phyloP scores from a whole-genome alignment of 2,329 filamentous ascomycete species.

The Nannizziopsis arthrosporioides region DNA sequence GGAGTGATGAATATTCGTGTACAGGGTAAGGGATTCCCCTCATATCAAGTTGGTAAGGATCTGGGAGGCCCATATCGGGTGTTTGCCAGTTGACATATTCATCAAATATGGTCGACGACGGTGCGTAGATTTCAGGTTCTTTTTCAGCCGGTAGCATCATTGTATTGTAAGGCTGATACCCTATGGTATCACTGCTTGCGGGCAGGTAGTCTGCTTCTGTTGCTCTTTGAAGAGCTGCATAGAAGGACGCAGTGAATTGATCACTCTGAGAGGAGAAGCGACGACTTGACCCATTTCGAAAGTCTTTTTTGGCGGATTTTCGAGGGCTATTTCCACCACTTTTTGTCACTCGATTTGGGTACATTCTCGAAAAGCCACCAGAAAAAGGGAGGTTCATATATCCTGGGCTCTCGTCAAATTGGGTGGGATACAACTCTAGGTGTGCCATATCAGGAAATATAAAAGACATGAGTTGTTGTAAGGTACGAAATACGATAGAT shows the following conservation, averaged over 20 bases:
- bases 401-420: not conserved
- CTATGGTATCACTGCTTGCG: not conserved
- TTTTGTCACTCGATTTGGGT: conserved; percentile 50
- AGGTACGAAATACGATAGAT: not conserved
- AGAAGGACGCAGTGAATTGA: conserved; percentile 2
- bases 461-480: not conserved
- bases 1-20: not conserved
- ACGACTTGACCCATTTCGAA: not conserved
- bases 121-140: not conserved
- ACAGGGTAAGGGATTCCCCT: not conserved
- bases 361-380: not conserved
- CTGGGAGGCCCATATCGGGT: not conserved
- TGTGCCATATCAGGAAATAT: not conserved
- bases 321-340: conserved; percentile 60
- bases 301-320: conserved; percentile 33
- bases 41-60: not conserved
- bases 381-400: not conserved
- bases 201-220: not conserved
- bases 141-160: not conserved
- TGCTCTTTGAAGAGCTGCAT: conserved; percentile 8
- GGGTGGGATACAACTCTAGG: not conserved
- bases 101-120: not conserved
- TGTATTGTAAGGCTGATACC: not conserved
- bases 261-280: conserved; percentile 8
- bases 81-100: not conserved